Conservation (phyloP, 164 flowering plant genomes). For the Nymphaea colorata region DNA sequence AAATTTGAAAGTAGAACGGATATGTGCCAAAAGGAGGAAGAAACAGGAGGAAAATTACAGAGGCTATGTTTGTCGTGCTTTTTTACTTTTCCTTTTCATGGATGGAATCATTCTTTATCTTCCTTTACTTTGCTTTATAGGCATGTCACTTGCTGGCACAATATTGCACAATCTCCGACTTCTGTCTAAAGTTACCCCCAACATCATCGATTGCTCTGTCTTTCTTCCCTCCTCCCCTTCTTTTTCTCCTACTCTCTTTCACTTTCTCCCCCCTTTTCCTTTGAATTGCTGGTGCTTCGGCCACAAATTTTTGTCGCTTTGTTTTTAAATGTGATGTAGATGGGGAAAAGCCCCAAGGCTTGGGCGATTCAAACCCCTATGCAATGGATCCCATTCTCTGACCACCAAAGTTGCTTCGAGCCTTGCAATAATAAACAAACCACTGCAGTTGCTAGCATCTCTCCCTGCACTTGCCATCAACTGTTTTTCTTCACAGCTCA, state of each 20-base stretch:
- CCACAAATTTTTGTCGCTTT: too few relatives aligned
- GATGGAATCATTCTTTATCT: background rate
- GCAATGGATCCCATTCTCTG: too few relatives aligned
- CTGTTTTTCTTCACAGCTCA: too few relatives aligned
- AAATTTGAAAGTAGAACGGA: background rate
- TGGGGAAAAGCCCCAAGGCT: too few relatives aligned
- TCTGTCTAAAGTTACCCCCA: background rate
- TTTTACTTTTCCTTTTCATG: background rate
- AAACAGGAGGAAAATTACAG: background rate
- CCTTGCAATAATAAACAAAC: too few relatives aligned
- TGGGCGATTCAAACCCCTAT: too few relatives aligned
- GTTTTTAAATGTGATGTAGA: too few relatives aligned
- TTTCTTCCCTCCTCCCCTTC: conserved; percentile 1
- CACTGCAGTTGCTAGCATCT: too few relatives aligned
- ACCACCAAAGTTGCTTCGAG: too few relatives aligned
- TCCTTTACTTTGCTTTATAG: conserved; percentile 10
- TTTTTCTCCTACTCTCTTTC: background rate
- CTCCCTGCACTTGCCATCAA: too few relatives aligned
- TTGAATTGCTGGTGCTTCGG: background rate
- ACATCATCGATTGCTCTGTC: conserved; percentile 7
- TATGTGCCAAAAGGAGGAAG: background rate
- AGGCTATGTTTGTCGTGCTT: background rate
- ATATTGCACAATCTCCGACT: background rate
- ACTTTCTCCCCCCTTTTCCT: background rate
- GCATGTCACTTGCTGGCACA: background rate